Evolutionary conservation across 176 grass and related monocot species (phyloP), one percentile per base, ranked within the genome.

Genomic region (Leersia perrieri): DNA sequence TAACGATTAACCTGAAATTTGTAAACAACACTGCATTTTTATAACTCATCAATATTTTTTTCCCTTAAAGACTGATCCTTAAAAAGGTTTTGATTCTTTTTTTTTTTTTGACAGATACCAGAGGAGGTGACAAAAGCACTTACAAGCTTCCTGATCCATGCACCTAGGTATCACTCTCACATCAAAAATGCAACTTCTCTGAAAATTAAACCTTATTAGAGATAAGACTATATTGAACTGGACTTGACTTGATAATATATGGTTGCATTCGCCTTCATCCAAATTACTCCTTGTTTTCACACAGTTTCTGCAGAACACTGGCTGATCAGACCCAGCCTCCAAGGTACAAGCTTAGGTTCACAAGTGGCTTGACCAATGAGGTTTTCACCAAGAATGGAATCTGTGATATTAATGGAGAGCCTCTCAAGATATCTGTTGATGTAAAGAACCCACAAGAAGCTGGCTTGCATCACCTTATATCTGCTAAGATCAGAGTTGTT

Each of bases 401-500:
- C 40, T 4, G 28, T 0, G 34, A 67, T 1, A 60, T 11, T 7
- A 82, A 73, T 66, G 80, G 74, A 53, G 73, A 28, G 58, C 34
- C 22, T 22, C 60, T 88, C 14, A 88, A 73, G 80, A 72, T 81
- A 55, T 33, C 23, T 45, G 20, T 86, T 26, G 22, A 29, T 35
- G 57, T 31, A 2, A 66, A 63, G 34, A 60, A 60, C 74, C 42
- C 57, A 8, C 33, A 83, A 33, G 58, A 27, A 16, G 22, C 12
- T 4, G 5, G n/a, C 57, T 83, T 10, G 27, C 16, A 3, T 9
- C 58, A 33, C 28, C 53, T 77, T 78, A 25, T 75, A 66, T 81
- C 83, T 14, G 25, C 73, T 15, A 93, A 88, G 31, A 55, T 88
- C 22, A 89, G 82, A 23, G 33, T 85, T 42, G 77, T 93, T 29